Conservation (phyloP, 192 early-diverging fungal species). For the Dispira simplex region DNA sequence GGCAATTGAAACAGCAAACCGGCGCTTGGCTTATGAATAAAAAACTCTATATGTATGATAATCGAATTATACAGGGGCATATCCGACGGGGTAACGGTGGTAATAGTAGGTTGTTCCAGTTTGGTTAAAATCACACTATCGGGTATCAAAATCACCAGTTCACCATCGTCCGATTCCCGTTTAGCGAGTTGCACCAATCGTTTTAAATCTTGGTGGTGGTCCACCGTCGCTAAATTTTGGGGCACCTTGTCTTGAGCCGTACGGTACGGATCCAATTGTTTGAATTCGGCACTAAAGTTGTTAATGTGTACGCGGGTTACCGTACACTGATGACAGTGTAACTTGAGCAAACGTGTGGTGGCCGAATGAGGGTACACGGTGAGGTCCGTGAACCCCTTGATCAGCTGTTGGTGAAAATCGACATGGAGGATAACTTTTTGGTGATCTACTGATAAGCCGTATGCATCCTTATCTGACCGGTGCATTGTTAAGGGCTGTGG, state of each 20-base stretch:
- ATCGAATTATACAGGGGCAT: background rate
- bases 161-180: slow-evolving; percentile 16
- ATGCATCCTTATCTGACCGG: background rate
- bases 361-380: slow-evolving; percentile 20
- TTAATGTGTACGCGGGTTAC: background rate
- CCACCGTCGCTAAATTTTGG: slow-evolving; percentile 19
- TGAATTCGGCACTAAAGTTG: slow-evolving; percentile 1
- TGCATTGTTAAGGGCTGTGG: slow-evolving; percentile 1
- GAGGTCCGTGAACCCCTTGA: slow-evolving; percentile 28
- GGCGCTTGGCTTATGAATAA: slow-evolving; percentile 16
- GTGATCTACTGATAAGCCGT: slow-evolving; percentile 19
- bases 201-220: slow-evolving; percentile 13
- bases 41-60: slow-evolving; percentile 19
- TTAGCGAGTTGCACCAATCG: slow-evolving; percentile 16
- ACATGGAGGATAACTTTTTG: slow-evolving; percentile 30
- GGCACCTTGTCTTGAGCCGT: slow-evolving; percentile 3
- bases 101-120: background rate
- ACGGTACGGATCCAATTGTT: background rate
- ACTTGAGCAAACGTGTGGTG: slow-evolving; percentile 12
- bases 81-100: background rate
- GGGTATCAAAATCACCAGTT: slow-evolving; percentile 18
- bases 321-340: slow-evolving; percentile 27
- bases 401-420: slow-evolving; percentile 17
- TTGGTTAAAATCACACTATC: slow-evolving; percentile 9
- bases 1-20: slow-evolving; percentile 19